Percentiles rank a stretch among this genome's conserved stretches.
Conservation (phyloP, 352 stramenopile genomes). For the Phytophthora boehmeriae region DNA sequence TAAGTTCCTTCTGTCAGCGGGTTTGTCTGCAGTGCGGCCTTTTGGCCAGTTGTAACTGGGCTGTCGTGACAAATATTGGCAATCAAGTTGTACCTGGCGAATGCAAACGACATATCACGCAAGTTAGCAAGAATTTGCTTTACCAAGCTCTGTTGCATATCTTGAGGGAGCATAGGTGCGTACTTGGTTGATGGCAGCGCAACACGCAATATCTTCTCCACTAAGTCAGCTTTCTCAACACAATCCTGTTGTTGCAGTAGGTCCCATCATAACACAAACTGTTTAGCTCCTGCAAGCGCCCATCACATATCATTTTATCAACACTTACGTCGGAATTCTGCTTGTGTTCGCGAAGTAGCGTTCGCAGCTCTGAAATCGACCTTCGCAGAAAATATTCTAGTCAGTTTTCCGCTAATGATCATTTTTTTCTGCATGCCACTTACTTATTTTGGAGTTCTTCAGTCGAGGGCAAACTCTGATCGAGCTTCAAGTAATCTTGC, state of each 20-base stretch:
- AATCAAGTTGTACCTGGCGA: slow-evolving; percentile 98
- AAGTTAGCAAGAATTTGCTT: slow-evolving; percentile 1
- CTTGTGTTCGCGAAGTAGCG: slow-evolving; percentile 57
- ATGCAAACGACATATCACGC: slow-evolving; percentile 8
- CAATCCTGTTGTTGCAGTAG: slow-evolving; percentile 50
- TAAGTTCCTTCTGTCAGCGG: slow-evolving; percentile 97
- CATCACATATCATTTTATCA: not conserved
- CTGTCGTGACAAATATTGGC: slow-evolving; percentile 98
- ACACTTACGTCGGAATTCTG: slow-evolving; percentile 48
- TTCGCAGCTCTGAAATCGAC: slow-evolving; percentile 69
- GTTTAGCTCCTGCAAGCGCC: not conserved
- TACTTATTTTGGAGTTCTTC: slow-evolving; percentile 60
- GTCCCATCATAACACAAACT: not conserved
- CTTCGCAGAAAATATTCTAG: slow-evolving; percentile 24
- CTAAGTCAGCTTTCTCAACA: slow-evolving; percentile 80
- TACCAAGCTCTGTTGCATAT: not conserved
- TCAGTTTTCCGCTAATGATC: slow-evolving; percentile 1
- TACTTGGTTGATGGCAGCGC: slow-evolving; percentile 71
- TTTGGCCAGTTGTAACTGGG: slow-evolving; percentile 91
- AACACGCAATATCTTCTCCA: slow-evolving; percentile 65
- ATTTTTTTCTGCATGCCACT: not conserved
- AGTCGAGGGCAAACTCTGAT: slow-evolving; percentile 50
- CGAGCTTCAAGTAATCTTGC: slow-evolving; percentile 83
- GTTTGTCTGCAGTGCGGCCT: slow-evolving; percentile 89
- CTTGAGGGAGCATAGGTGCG: slow-evolving; percentile 16